Evolutionary conservation across 2,329 filamentous ascomycete genomes (phyloP), one percentile per base, ranked within the genome.

Genomic region (Lithohypha guttulata): DNA sequence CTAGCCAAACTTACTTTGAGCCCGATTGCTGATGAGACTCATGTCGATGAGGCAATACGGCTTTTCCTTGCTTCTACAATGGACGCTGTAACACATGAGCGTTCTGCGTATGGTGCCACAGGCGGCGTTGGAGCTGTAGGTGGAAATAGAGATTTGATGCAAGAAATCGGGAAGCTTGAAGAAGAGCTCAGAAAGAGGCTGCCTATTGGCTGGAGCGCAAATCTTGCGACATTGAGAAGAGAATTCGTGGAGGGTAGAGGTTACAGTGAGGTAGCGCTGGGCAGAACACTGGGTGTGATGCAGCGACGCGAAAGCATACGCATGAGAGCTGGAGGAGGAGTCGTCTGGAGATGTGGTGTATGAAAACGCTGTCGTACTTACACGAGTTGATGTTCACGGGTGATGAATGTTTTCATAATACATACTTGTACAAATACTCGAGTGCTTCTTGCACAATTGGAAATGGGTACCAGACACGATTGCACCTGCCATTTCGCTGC

Each of bases 21-120:
- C 0, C 80, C 87, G 3, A 71, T 95, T 28, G 91, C 89, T 2
- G 87, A 82, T 0, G 89, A 95, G 60, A 71, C 77, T 32, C 91
- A 98, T 55, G 91, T 98, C 37, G 89, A 98, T 55, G 91, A 98
- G 65, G 91, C 91, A 2, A 98, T 98, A 53, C 81, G 91, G 0
- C 73, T 98, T 11, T 98, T 98, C 78, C 68, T 98, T 20, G 91
- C 87, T 49, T 87, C 81, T 3, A 98, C 91, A 42, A 96, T 98
- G 91, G 89, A 98, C 55, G 91, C 91, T 6, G 86, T 96, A 41
- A 89, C 84, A 43, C 85, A 93, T 54, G 89, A 87, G 44, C 80
- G 82, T 50, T 83, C 80, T 47, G 76, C 83, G 51, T 37, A 32
- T 30, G 23, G 25, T 10, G 29, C 18, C 27, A 25, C 21, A 15